Percentiles rank a stretch among this genome's conserved stretches.
These are phyloP conservation scores for Tulasnella sp. DNA, from an alignment of 768 basidiomycete species.

Conservation along the genomic window DNA sequence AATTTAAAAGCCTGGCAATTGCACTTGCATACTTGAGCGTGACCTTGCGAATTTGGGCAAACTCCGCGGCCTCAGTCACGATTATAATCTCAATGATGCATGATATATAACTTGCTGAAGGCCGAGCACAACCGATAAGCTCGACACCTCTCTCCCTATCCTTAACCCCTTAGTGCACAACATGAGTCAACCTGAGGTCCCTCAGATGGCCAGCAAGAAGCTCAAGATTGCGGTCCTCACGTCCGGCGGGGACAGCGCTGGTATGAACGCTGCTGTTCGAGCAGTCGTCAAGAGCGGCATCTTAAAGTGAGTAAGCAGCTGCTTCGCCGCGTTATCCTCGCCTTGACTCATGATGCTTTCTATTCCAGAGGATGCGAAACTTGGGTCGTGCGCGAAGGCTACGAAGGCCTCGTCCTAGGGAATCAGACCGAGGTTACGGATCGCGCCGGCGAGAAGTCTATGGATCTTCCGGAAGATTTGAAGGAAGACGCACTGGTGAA, in stretches of 20 bases:
- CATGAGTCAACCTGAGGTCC: neutral
- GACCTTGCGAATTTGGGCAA: too few species aligned
- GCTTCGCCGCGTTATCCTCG: neutral
- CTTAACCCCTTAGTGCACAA: neutral
- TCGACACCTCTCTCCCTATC: neutral
- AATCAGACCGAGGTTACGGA: conserved; percentile 35
- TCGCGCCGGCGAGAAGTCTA: conserved; percentile 20
- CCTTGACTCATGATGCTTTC: neutral
- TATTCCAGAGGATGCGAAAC: conserved; percentile 78
- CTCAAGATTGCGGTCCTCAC: conserved; percentile 95
- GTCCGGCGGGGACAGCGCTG: conserved; percentile 94
- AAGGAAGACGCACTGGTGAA: conserved; percentile 35
- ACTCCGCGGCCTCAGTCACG: neutral
- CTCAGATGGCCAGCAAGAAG: conserved; percentile 18
- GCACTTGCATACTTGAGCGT: too few species aligned
- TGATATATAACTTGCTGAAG: neutral
- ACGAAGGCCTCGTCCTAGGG: conserved; percentile 95
- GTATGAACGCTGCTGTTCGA: conserved; percentile 94
- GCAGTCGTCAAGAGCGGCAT: conserved; percentile 89
- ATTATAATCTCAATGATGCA: too few species aligned
- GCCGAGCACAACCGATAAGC: neutral
- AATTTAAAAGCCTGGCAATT: too few species aligned
- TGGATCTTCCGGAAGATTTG: conserved; percentile 23
- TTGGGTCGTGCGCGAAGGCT: conserved; percentile 95
- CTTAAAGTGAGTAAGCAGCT: conserved; percentile 46